Conservation (phyloP, 345 rosid species). For the Alliaria petiolata region DNA sequence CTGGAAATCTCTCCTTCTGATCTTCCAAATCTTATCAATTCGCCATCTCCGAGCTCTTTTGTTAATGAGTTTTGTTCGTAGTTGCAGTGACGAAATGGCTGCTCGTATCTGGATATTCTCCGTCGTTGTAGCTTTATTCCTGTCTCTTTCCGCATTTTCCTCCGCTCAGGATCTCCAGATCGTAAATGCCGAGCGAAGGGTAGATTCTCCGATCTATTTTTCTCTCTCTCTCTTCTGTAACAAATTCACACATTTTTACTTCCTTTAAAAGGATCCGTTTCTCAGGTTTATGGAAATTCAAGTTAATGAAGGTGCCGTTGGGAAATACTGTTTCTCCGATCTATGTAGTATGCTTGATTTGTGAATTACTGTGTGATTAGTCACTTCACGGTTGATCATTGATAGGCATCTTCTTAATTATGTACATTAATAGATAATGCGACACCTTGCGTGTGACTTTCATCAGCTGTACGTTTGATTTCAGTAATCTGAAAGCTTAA, state of each 20-base stretch:
- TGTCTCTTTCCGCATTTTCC: slow-evolving; percentile 37
- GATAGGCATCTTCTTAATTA: no score
- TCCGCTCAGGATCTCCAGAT: slow-evolving; percentile 55
- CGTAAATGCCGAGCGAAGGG: slow-evolving; percentile 89
- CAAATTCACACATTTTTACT: neutral
- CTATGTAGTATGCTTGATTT: neutral
- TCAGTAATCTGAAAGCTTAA: neutral
- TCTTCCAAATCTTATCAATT: neutral
- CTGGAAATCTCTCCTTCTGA: neutral
- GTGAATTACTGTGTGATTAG: neutral
- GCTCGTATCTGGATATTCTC: slow-evolving; percentile 38
- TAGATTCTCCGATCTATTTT: slow-evolving; percentile 33
- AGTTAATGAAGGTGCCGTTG: neutral
- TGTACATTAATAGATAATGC: neutral
- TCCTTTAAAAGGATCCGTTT: neutral
- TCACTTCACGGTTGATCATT: neutral
- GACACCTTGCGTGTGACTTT: neutral
- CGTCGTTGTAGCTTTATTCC: slow-evolving; percentile 31
- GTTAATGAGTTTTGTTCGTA: slow-evolving; percentile 1
- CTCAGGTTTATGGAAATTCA: neutral
- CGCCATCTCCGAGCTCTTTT: slow-evolving; percentile 8
- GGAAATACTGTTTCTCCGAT: neutral
- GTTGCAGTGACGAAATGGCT: slow-evolving; percentile 43
- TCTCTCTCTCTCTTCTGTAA: neutral
- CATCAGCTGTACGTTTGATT: no score